Percentiles rank a stretch among this genome's conserved stretches.
These are phyloP conservation scores for Pinus tabuliformis DNA, from an alignment of 75 land plant species.

Conservation along the genomic window DNA sequence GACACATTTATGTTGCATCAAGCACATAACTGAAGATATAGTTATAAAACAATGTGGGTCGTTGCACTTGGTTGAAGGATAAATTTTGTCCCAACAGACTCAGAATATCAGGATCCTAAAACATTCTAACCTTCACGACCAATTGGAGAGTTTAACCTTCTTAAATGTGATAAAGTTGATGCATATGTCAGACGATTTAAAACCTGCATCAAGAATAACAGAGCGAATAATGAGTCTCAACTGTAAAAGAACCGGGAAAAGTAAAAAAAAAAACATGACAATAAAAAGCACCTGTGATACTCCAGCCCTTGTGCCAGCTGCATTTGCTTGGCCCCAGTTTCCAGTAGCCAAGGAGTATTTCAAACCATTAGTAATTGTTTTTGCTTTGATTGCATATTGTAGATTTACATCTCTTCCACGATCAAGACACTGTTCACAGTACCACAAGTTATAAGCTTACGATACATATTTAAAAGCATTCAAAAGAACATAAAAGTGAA, in stretches of 20 bases:
- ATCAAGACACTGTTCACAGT: conserved; percentile 78
- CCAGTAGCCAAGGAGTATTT: conserved; percentile 99
- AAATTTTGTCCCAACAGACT: background rate
- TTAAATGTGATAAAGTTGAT: conserved; percentile 93
- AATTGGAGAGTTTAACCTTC: conserved; percentile 98
- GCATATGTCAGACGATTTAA: conserved; percentile 97
- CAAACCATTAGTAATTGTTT: conserved; percentile 98
- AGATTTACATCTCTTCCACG: conserved; percentile 96
- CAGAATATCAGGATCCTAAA: background rate
- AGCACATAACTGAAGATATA: background rate
- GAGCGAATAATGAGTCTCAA: background rate
- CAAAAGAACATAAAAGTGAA: conserved; percentile 4
- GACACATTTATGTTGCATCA: background rate
- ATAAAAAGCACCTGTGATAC: conserved; percentile 79
- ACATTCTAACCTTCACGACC: conserved; percentile 90
- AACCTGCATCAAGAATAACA: conserved; percentile 53
- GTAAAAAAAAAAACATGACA: background rate
- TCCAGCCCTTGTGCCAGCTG: conserved; percentile 98
- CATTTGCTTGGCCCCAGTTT: conserved; percentile 99
- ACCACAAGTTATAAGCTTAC: background rate
- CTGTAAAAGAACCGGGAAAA: background rate
- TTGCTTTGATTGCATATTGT: conserved; percentile 99
- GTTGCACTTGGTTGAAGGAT: background rate
- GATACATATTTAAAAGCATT: background rate
- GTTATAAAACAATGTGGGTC: background rate